These are phyloP conservation scores for Miscanthus lutarioriparius DNA, from an alignment of 176 grass and related monocot genomes.

Conservation along the genomic window DNA sequence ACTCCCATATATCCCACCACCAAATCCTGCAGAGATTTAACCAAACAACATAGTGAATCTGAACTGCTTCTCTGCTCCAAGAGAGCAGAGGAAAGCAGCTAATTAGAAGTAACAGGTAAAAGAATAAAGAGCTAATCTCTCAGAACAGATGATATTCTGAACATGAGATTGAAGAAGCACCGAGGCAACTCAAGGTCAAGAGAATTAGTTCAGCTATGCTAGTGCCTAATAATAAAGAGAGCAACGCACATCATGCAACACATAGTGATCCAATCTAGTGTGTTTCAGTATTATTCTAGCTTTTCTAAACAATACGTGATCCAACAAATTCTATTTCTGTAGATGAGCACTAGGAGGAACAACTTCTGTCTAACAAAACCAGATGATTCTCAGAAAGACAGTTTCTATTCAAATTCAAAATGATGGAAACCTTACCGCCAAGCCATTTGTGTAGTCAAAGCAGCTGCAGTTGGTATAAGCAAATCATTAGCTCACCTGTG, in stretches of 20 bases:
- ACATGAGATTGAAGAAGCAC: neutral
- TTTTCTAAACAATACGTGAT: neutral
- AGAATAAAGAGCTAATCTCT: neutral
- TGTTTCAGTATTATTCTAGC: neutral
- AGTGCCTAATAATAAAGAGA: slow-evolving; percentile 1
- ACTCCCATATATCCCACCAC: slow-evolving; percentile 98
- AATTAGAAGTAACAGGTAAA: neutral
- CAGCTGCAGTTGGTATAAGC: slow-evolving; percentile 61
- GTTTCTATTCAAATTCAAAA: slow-evolving; percentile 20
- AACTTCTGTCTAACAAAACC: neutral
- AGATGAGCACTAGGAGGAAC: neutral
- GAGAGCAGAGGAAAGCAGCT: neutral
- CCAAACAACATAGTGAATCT: neutral
- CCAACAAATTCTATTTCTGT: neutral
- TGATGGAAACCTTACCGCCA: slow-evolving; percentile 67
- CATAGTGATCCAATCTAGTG: neutral
- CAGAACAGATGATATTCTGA: neutral
- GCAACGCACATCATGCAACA: neutral
- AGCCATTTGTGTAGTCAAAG: slow-evolving; percentile 98
- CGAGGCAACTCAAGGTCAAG: neutral
- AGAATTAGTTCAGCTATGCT: neutral
- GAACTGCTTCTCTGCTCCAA: neutral
- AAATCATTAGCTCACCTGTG: slow-evolving; percentile 16
- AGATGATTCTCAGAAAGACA: neutral
- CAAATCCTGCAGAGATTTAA: slow-evolving; percentile 71